Evolutionary conservation across 1,139 yeast genomes (phyloP).

Genomic region (Protomyces pachydermus): DNA sequence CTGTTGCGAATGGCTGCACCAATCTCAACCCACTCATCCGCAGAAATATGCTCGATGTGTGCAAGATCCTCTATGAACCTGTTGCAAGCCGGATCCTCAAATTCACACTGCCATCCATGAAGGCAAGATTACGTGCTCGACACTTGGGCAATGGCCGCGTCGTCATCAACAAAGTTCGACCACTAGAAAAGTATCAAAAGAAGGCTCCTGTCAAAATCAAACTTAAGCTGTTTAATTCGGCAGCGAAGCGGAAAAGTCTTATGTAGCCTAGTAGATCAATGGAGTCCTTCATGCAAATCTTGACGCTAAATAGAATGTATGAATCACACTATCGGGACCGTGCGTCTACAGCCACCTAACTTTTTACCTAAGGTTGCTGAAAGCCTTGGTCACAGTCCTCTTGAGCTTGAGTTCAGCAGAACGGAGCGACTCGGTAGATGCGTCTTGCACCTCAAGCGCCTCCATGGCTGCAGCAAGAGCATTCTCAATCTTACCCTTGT

Average conservation of each 20-base stretch:
- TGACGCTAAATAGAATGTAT: neutral
- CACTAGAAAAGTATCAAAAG: constrained; percentile 11
- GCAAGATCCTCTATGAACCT: constrained; percentile 64
- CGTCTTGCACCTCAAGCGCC: constrained; percentile 94
- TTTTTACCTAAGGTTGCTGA: constrained; percentile 82
- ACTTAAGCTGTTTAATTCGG: constrained; percentile 4
- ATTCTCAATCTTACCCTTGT: constrained; percentile 96
- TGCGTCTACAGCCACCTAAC: neutral
- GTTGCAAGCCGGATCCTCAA: constrained; percentile 56
- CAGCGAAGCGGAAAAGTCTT: neutral
- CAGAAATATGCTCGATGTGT: constrained; percentile 58
- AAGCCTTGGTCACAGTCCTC: constrained; percentile 99
- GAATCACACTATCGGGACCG: neutral
- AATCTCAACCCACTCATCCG: constrained; percentile 56
- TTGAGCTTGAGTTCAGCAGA: constrained; percentile 98
- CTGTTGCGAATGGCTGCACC: constrained; percentile 53
- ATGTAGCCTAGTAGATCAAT: neutral
- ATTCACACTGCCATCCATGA: constrained; percentile 63
- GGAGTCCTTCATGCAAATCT: neutral
- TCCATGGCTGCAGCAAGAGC: constrained; percentile 98
- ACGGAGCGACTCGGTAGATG: constrained; percentile 95
- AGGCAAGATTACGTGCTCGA: constrained; percentile 37
- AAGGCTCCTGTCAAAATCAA: constrained; percentile 20
- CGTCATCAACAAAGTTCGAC: constrained; percentile 33
- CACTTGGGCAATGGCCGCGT: constrained; percentile 48